phyloP scores from a whole-genome alignment of 768 basidiomycete species.

The Suillus plorans region DNA sequence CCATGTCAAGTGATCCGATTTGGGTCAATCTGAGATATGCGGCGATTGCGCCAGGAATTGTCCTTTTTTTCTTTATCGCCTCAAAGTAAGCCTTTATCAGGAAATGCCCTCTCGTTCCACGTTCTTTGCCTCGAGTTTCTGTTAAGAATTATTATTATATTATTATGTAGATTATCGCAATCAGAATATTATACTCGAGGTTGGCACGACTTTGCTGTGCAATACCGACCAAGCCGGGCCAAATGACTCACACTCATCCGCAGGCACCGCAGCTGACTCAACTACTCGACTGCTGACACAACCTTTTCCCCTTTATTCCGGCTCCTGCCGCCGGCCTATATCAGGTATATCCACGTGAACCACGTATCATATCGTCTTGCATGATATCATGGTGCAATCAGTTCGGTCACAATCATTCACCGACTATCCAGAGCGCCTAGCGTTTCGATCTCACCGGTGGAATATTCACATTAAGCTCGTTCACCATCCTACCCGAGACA shows the following conservation, averaged over 20 bases:
- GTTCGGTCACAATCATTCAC: neutral
- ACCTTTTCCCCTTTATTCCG: neutral
- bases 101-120: slow-evolving; percentile 16
- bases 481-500: too few species aligned
- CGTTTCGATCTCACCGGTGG: neutral
- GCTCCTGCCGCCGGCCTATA: neutral
- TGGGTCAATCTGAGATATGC: slow-evolving; percentile 32
- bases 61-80: slow-evolving; percentile 4
- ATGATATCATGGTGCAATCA: neutral
- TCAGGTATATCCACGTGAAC: too few species aligned
- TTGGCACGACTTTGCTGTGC: slow-evolving; percentile 2
- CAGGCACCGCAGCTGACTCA: slow-evolving; percentile 15
- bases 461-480: neutral
- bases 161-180: neutral
- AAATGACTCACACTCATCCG: slow-evolving; percentile 3
- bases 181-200: slow-evolving; percentile 2
- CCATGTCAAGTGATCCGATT: neutral
- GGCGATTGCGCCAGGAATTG: slow-evolving; percentile 7
- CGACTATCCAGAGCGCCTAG: too few species aligned
- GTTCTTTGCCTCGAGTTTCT: slow-evolving; percentile 33
- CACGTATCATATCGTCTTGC: too few species aligned
- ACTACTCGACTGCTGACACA: slow-evolving; percentile 18
- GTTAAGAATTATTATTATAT: neutral
- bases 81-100: neutral
- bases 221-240: neutral